Conservation (phyloP, 139 green algal genomes). For the Micractinium sp. region DNA sequence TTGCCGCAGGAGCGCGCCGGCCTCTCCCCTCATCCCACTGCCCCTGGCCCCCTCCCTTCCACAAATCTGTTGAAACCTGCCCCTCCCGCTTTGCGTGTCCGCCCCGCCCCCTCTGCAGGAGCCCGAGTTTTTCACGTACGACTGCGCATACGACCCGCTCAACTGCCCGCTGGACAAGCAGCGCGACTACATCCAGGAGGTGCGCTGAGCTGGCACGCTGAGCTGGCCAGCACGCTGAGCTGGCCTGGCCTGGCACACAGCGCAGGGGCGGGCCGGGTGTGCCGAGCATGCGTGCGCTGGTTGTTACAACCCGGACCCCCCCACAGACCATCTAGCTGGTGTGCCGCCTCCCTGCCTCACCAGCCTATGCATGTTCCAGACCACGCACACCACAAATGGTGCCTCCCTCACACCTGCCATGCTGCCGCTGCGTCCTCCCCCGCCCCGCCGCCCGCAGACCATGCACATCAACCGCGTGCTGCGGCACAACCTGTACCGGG, state of each 20-base stretch:
- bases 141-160: slow-evolving; percentile 13
- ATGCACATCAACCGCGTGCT: slow-evolving; percentile 26
- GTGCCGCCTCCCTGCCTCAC: no score
- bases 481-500: not conserved
- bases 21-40: no score
- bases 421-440: not conserved
- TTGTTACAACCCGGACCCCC: not conserved
- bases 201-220: not conserved
- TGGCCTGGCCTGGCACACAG: not conserved
- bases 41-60: not conserved
- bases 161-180: slow-evolving; percentile 1
- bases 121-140: slow-evolving; percentile 39
- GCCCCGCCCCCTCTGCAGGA: not conserved
- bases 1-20: no score
- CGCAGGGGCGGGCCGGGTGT: not conserved
- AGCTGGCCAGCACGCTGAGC: not conserved
- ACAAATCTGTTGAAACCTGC: no score
- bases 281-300: not conserved
- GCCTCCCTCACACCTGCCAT: no score
- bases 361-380: no score
- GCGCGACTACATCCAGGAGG: slow-evolving; percentile 31
- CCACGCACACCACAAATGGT: no score
- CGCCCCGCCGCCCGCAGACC: not conserved
- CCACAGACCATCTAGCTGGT: no score
- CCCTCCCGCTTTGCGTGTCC: not conserved